Conservation (phyloP, 2,329 filamentous ascomycete genomes). For the Tolypocladium pustulatum region DNA sequence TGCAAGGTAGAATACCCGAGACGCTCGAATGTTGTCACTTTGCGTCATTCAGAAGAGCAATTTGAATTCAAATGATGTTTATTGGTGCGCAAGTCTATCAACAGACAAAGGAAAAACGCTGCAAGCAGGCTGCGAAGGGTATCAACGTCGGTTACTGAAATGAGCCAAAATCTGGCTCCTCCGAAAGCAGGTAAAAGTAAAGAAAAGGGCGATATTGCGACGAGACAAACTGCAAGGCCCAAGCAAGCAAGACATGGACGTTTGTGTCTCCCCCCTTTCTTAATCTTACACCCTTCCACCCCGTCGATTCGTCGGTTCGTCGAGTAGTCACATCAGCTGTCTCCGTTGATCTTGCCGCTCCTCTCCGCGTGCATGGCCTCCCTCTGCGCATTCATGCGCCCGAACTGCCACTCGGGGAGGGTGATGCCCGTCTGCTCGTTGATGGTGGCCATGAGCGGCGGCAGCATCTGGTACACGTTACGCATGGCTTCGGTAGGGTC, state of each 20-base stretch:
- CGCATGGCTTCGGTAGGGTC: constrained; percentile 52
- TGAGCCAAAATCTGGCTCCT: not conserved
- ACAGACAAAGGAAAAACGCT: not conserved
- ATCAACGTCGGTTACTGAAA: not conserved
- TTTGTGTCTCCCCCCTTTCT: not conserved
- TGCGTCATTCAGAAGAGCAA: not conserved
- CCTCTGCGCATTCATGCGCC: constrained; percentile 26
- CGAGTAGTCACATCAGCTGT: not conserved
- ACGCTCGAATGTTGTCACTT: not conserved
- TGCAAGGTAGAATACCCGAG: not conserved
- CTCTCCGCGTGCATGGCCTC: constrained; percentile 14
- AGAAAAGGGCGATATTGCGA: not conserved
- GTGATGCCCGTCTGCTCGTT: constrained; percentile 81
- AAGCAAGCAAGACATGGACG: not conserved
- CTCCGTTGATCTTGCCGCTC: constrained; percentile 7
- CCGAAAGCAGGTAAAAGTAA: not conserved
- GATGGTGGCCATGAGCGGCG: constrained; percentile 74
- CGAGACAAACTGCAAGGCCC: not conserved
- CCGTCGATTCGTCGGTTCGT: no score
- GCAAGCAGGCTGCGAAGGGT: not conserved
- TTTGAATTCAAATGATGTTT: not conserved
- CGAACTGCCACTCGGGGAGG: constrained; percentile 67
- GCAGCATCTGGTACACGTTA: constrained; percentile 76
- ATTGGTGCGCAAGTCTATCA: not conserved
- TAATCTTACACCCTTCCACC: no score